Evolutionary conservation across 2,329 filamentous ascomycete species (phyloP), one percentile per base, ranked within the genome.

Genomic region (Geoglossum cookeanum): DNA sequence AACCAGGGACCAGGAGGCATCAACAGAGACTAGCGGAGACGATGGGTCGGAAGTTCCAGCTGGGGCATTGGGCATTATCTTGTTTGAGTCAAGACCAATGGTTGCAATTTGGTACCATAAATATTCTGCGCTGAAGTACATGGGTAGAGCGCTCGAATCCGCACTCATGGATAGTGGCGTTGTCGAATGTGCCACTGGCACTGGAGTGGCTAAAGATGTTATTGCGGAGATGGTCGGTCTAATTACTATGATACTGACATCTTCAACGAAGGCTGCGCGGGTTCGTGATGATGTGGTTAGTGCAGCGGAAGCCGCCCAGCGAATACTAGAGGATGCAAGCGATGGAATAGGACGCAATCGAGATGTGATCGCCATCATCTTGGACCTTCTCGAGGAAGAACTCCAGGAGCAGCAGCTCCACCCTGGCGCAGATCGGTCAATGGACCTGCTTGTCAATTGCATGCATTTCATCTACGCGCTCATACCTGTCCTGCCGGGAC

Each of bases 301-400:
- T 6, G 64, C 61, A 39, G 62, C 63, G n/a, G 66, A 69, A 37
- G 66, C 69, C 42, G 71, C 71, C 22, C 71, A 71, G 56, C 67
- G 67, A 33, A 68, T 79, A 44, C 63, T 80, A 32, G 74, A 74
- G 58, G 69, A 74, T 61, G 68, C 75, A 13, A 76, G 75, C 59
- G 72, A 74, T 61, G 71, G 73, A 8, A 63, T 78, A 4, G 70
- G 71, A 29, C 73, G 78, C 39, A 81, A 78, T 56, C 70, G 72
- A 58, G 91, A 96, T 66, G 83, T 97, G 56, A 78, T 94, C 56
- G 81, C 80, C 9, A 79, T 96, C 47, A 73, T 97, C 32, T 85
- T 89, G 62, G 85, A 94, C 60, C 87, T 91, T 1, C 83, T 97
- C 63, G 92, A 97, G 63, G 74, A 80, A 62, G 79, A 79, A 61